Percentiles rank a stretch among this genome's conserved stretches.
phyloP scores from a whole-genome alignment of 2,329 filamentous ascomycete species.

The Neurospora crassa region DNA sequence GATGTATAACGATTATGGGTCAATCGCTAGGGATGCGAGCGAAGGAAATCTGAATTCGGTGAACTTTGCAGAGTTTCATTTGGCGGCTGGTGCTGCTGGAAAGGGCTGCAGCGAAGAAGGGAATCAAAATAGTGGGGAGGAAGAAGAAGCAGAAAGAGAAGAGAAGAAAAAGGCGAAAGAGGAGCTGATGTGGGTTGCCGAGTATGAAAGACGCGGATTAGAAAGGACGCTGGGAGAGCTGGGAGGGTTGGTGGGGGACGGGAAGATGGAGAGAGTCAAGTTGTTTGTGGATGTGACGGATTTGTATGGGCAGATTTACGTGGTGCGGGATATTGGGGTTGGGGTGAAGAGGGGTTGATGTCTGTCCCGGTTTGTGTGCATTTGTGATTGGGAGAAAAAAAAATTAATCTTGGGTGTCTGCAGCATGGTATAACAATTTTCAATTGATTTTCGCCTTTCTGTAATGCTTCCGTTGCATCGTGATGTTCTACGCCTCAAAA shows the following conservation, averaged over 20 bases:
- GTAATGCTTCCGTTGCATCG: not conserved
- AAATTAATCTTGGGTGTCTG: too few species aligned
- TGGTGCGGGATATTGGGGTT: not conserved
- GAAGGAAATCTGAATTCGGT: not conserved
- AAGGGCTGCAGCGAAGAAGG: too few species aligned
- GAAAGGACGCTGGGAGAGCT: not conserved
- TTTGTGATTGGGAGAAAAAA: too few species aligned
- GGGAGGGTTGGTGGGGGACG: fast-evolving
- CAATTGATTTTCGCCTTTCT: too few species aligned
- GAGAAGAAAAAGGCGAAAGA: not conserved
- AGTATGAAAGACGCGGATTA: not conserved
- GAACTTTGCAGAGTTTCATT: not conserved
- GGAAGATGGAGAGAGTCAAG: not conserved
- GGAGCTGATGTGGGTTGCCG: not conserved
- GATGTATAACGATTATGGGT: not conserved
- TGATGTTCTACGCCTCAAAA: not conserved
- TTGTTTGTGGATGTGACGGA: not conserved
- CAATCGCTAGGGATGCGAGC: not conserved
- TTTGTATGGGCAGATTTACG: not conserved
- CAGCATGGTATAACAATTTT: too few species aligned
- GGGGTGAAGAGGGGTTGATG: not conserved
- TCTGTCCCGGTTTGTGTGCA: too few species aligned
- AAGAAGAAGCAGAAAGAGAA: not conserved
- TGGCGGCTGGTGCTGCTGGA: too few species aligned
- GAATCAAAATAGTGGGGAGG: too few species aligned